Evolutionary conservation across 2,329 filamentous ascomycete genomes (phyloP), one percentile per base, ranked within the genome.

Genomic region (Botrytis porri): DNA sequence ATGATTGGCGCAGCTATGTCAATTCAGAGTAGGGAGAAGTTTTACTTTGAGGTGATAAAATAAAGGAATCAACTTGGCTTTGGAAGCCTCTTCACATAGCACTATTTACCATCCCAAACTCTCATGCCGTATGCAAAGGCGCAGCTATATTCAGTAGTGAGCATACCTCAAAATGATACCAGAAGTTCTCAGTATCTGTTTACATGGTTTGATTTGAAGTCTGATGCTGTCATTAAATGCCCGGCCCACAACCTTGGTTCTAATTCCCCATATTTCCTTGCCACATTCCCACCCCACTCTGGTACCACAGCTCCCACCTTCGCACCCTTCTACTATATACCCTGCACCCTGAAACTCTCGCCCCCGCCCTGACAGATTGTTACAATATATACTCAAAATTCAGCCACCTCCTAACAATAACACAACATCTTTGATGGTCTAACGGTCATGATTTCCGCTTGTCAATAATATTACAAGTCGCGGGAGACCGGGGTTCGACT

Each of bases 401-500:
- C 18, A 8, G 0, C 6, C 7, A 0, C 18, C 0, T 6, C 43
- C 3, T 7, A 18, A 45, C 7, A 1, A 20, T 20, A 45, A 45
- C 20, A 45, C 43, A 45, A 45, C 18, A 20, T 45, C 43, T 45
- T 45, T 45, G 43, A 45, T 45, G 43, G 43, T 45, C 43, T 45
- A 45, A 45, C 43, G 43, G 43, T 45, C 43, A 45, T 45, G 43
- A 45, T 45, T 45, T 48, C 45, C 32, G 79, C 79, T 80, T 80
- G 79, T 80, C 79, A 80, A 43, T n/a, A 22, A 35, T 1, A 2
- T 25, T 25, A 18, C 69, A 71, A 60, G 10, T 51, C 76, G 77
- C 77, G 76, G 76, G 75, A 78, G 77, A 76, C 71, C 77, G 74
- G 76, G 76, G 77, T 78, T 77, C 76, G 75, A 78, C 73, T 77